These are phyloP conservation scores for Sordariomycetes sp. DNA, from an alignment of 2,329 filamentous ascomycete genomes.

Conservation along the genomic window DNA sequence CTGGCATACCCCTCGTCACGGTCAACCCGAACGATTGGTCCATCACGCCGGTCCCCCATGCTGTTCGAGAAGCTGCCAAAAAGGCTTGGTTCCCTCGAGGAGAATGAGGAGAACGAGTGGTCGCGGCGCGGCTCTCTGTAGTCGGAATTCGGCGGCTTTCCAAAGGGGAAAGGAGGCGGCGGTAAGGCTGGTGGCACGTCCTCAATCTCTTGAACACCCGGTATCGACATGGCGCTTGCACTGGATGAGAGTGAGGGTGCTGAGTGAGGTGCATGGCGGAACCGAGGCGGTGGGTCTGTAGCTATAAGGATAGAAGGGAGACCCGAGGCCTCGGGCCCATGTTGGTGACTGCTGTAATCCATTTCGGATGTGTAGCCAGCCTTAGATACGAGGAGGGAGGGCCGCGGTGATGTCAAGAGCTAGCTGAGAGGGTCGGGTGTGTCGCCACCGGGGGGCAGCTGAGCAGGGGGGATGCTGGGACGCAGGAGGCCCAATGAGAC, in stretches of 20 bases:
- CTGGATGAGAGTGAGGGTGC: slow-evolving; percentile 4
- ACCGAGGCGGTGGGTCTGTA: slow-evolving; percentile 4
- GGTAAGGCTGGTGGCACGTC: slow-evolving; percentile 8
- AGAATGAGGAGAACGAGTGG: slow-evolving; percentile 5
- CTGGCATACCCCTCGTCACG: slow-evolving; percentile 33
- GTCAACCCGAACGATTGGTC: slow-evolving; percentile 13
- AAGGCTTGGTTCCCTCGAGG: slow-evolving; percentile 2
- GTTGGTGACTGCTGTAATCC: slow-evolving; percentile 5
- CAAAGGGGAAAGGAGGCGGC: slow-evolving; percentile 6
- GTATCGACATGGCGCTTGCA: slow-evolving; percentile 8
- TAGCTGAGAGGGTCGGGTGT: not conserved
- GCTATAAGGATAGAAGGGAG: slow-evolving; percentile 8
- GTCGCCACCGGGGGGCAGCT: slow-evolving; percentile 4
- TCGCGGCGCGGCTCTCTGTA: slow-evolving; percentile 5
- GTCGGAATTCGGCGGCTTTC: slow-evolving; percentile 6
- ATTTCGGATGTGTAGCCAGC: slow-evolving; percentile 2
- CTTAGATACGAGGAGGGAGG: not conserved
- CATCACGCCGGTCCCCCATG: slow-evolving; percentile 21
- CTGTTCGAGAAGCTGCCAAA: slow-evolving; percentile 27
- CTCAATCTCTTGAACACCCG: slow-evolving; percentile 4
- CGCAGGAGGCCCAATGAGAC: slow-evolving; percentile 1
- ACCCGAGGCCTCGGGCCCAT: slow-evolving; percentile 6
- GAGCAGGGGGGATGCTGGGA: slow-evolving; percentile 1
- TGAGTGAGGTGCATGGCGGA: not conserved
- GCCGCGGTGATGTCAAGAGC: not conserved